Conservation (phyloP, 768 basidiomycete species). For the Boletus sp. region DNA sequence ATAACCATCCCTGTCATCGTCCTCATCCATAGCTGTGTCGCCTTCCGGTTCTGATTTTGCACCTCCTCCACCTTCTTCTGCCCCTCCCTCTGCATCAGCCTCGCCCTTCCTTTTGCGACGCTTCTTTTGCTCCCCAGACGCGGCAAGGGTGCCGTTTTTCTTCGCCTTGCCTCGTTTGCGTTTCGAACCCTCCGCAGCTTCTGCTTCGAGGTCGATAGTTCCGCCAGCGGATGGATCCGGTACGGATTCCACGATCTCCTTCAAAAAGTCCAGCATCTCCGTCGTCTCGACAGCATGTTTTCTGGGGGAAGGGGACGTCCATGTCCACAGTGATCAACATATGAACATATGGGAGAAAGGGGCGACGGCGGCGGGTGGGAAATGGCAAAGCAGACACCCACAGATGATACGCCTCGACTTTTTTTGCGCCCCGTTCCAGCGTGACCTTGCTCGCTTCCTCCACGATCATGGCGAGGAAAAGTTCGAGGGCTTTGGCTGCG, state of each 20-base stretch:
- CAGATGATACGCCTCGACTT: conserved; percentile 92
- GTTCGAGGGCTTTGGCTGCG: conserved; percentile 91
- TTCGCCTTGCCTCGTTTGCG: conserved; percentile 59
- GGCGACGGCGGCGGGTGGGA: background rate
- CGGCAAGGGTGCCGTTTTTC: conserved; percentile 37
- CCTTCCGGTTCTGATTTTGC: conserved; percentile 39
- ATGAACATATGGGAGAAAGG: background rate
- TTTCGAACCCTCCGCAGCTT: conserved; percentile 49
- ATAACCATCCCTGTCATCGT: conserved; percentile 41
- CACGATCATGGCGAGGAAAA: conserved; percentile 83
- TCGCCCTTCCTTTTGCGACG: conserved; percentile 47
- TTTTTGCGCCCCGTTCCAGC: conserved; percentile 71
- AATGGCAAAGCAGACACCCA: conserved; percentile 40
- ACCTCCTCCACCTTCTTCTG: conserved; percentile 34
- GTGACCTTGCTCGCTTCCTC: conserved; percentile 83
- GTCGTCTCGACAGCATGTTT: conserved; percentile 90
- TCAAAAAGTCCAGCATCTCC: conserved; percentile 90
- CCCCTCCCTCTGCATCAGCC: conserved; percentile 33
- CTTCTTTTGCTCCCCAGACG: conserved; percentile 40
- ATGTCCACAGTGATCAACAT: background rate
- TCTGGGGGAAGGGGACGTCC: conserved; percentile 38
- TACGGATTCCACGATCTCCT: conserved; percentile 82
- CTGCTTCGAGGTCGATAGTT: conserved; percentile 68
- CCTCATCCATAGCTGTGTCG: conserved; percentile 37
- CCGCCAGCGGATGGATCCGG: conserved; percentile 87